Base-by-base conservation (phyloP, 2,329 filamentous ascomycete species). In the Aspergillus flavus region DNA sequence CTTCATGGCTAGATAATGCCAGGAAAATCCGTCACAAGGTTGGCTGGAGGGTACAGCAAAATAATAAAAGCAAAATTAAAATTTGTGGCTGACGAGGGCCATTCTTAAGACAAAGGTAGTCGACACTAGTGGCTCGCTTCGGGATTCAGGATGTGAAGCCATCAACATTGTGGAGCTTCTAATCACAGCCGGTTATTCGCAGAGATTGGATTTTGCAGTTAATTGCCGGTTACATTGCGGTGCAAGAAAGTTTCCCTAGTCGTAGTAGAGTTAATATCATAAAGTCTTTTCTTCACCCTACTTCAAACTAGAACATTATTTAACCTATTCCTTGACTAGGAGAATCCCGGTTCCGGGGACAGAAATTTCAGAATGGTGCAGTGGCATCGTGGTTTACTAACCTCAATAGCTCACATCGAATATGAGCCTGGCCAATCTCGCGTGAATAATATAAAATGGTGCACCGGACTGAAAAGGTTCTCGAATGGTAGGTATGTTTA, bases 1-100 rank as follows among this genome's bases (percentile, higher is more conserved):
- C 39, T 46, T 63, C 61, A 63, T 63, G 6, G 6, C 39, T 12
- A 43, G 19, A n/a, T 43, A 43, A 6, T 43, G 39, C 10, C 16
- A n/a, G 7, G 19, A 12, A n/a, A n/a, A n/a, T 19, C 9, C 2
- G 39, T n/a, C 11, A n/a, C 39, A 43, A 43, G 19, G 19, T 12
- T n/a, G 6, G 19, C 19, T n/a, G 19, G 19, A 43, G 4, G 6
- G 39, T 19, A n/a, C n/a, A 0, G n/a, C 4, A 4, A 19, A n/a
- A n/a, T 6, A n/a, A 10, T 6, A n/a, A n/a, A n/a, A n/a, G 19
- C 19, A n/a, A 43, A 10, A 43, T 10, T 19, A 43, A n/a, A 41
- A 43, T n/a, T 19, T 4, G 6, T n/a, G 34, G 34, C 39, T n/a
- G 39, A 43, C 39, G 19, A 43, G 6, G 39, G 39, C 19, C 9